These are phyloP conservation scores for Naganishia vaughanmartiniae DNA, from an alignment of 768 basidiomycete species.

Conservation along the genomic window DNA sequence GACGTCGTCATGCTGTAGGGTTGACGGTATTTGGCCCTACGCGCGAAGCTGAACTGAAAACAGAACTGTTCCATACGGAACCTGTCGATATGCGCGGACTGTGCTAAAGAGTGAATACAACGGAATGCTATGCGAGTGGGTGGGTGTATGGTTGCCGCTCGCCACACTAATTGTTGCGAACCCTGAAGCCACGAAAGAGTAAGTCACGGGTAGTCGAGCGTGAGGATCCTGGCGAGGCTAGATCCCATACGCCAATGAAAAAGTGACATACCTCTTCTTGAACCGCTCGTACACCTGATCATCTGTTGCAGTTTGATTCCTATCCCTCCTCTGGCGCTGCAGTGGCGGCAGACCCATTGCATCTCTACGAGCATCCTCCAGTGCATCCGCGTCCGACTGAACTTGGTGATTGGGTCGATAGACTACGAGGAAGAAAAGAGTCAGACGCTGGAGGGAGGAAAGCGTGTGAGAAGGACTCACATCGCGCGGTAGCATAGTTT, in stretches of 20 bases:
- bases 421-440: constrained; percentile 56
- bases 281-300: constrained; percentile 87
- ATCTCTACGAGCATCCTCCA: constrained; percentile 81
- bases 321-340: constrained; percentile 53
- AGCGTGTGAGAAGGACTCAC: constrained; percentile 57
- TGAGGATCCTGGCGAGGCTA: not conserved
- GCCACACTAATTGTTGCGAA: not conserved
- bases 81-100: not conserved
- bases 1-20: too few relatives aligned
- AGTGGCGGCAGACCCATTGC: constrained; percentile 73
- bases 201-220: not conserved
- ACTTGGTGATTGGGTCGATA: constrained; percentile 77
- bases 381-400: constrained; percentile 79
- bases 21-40: too few relatives aligned
- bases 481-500: constrained; percentile 80
- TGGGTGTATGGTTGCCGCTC: not conserved
- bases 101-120: not conserved
- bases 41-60: not conserved
- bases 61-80: not conserved
- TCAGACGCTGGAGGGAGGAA: not conserved
- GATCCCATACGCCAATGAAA: not conserved
- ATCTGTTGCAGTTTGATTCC: constrained; percentile 79
- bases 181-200: not conserved
- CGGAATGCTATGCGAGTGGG: not conserved
- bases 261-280: constrained; percentile 67